phyloP scores from a whole-genome alignment of 371 early-diverging fungal species.

The Apophysomyces sp. region DNA sequence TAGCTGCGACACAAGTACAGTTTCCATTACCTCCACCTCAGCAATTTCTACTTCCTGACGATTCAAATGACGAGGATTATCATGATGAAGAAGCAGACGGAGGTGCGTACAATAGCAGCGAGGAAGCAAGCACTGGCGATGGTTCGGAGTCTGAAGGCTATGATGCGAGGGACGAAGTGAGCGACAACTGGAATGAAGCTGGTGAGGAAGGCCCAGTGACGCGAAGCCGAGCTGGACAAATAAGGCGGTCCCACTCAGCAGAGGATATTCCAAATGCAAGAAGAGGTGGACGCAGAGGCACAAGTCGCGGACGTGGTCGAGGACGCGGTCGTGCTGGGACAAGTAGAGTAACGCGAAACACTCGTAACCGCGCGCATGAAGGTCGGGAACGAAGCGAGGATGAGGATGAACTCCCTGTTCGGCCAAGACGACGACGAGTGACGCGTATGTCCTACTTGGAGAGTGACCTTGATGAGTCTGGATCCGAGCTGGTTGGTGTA shows the following conservation, averaged over 20 bases:
- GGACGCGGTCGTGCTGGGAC: conserved; percentile 7
- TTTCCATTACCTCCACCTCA: conserved; percentile 33
- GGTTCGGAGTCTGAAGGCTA: conserved; percentile 22
- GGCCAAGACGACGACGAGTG: conserved; percentile 48
- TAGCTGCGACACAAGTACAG: conserved; percentile 38
- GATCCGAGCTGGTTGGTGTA: conserved; percentile 29
- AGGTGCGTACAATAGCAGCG: conserved; percentile 16
- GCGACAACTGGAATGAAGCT: conserved; percentile 14
- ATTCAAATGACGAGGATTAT: conserved; percentile 65
- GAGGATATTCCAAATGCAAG: conserved; percentile 1
- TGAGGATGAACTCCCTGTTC: conserved; percentile 31
- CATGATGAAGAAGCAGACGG: conserved; percentile 26
- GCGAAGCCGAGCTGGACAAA: conserved; percentile 33
- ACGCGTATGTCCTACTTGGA: conserved; percentile 40
- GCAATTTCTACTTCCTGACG: conserved; percentile 46
- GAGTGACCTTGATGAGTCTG: conserved; percentile 49
- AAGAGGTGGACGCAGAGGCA: neutral
- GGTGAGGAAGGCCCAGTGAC: conserved; percentile 38
- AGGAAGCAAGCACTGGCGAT: conserved; percentile 13
- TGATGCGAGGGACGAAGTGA: conserved; percentile 5
- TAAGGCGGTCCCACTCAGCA: conserved; percentile 5
- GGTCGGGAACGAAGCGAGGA: conserved; percentile 25
- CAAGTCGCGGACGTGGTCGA: conserved; percentile 12
- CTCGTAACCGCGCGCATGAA: conserved; percentile 23
- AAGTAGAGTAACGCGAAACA: conserved; percentile 12